Base-by-base conservation (phyloP, 2,329 filamentous ascomycete species). In the Cadophora luteo-olivacea region DNA sequence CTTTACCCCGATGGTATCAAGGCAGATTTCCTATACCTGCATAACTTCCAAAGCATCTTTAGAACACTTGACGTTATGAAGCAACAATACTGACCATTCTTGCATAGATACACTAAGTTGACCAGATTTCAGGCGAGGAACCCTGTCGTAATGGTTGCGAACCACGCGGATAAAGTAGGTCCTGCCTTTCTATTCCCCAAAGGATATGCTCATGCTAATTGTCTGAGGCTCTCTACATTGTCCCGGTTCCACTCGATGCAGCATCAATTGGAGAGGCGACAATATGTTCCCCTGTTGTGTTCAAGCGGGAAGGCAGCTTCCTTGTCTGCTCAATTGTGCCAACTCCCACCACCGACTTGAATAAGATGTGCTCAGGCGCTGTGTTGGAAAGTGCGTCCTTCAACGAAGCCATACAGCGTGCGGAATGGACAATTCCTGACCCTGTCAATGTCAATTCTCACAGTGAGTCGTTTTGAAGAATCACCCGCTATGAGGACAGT, bases 201-300 rank as follows among this genome's bases (percentile, higher is more conserved):
- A 16, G 2, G 19, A 52, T 48, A 52, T 54, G 11, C 49, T 19
- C 32, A 25, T 48, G 36, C 4, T 29, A 14, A 22, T 25, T 22
- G 19, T 58, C 36, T 8, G 24, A 75, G 73, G 71, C 73, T 52
- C 63, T 76, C 24, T 76, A 76, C 55, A 72, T 76, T 57, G 67
- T 76, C 14, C 74, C 74, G 48, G 73, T 76, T 16, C 74, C 74
- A 29, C 67, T 76, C 52, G 73, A 76, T 61, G 64, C 72, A 58
- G 74, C 74, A 29, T 74, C 74, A 11, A 76, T 76, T 55, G 73
- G 74, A 57, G 72, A 75, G 32, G 72, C 74, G 0, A 73, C 71
- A 1, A 67, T 76, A 16, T 76, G 75, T 64, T 73, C 69, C 11
- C 72, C 75, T 8, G 55, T 76, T 48, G 73, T 75, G 25, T 68